Base-by-base conservation (phyloP, 331 rosid species). In the Telfairia occidentalis region DNA sequence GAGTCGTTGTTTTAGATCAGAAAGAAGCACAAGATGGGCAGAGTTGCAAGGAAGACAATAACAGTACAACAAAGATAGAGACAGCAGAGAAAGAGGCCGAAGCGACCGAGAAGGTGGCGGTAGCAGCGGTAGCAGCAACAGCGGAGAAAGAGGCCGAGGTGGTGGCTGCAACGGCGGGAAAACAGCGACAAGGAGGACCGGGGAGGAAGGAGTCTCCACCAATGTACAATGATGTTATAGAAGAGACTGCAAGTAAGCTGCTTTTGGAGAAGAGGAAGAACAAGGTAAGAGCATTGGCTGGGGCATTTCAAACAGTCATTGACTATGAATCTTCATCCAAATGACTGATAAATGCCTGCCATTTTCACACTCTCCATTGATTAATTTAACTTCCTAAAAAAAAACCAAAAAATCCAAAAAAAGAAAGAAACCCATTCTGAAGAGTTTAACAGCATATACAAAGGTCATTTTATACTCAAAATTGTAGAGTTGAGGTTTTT, bases 271-370 rank as follows among this genome's bases (percentile, higher is more conserved):
- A 75, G 73, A 90, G 90, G 75, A 86, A 77, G 84, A 95, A 90
- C 79, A 92, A 83, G 84, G 96, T 95, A 19, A 86, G 58, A 78
- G 96, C 97, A 54, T 77, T 95, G 82, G 97, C 90, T 69, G 99
- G 96, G n/a, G 99, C 99, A 29, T 95, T 95, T 82, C 96, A 95
- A 38, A 87, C 86, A 52, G 96, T 90, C 74, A 95, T 95, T 55
- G 96, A 95, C 46, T 67, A 88, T 85, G 96, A 95, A 83, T 61
- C 88, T 29, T 71, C 81, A 26, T 77, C 87, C 73, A 79, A 66
- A 85, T 83, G 80, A 91, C 84, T 83, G 89, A 88, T 37, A 9
- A 64, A 35, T 34, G 18, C 48, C 29, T 4, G 3, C 48, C 32
- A 69, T 69, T 66, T 40, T 66, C 73, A 40, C 35, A 42, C 23